These are phyloP conservation scores for Rhodotorula babjevae DNA, from an alignment of 768 basidiomycete species.

Conservation along the genomic window DNA sequence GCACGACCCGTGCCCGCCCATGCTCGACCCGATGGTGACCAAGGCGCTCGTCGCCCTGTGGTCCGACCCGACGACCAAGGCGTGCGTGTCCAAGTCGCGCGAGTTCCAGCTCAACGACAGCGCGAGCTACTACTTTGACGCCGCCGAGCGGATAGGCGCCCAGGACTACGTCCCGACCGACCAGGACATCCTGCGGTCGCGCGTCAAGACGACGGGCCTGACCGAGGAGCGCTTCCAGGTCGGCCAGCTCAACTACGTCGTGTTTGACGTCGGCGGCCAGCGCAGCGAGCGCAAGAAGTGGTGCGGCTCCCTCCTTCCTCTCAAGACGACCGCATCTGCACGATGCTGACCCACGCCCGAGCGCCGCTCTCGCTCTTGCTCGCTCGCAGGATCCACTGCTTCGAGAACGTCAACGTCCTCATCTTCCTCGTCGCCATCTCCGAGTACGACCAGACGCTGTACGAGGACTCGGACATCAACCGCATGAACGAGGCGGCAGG, in stretches of 20 bases:
- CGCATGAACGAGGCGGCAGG: slow-evolving; percentile 97
- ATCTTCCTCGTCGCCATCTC: slow-evolving; percentile 89
- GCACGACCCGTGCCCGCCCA: slow-evolving; percentile 40
- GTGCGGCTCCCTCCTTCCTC: slow-evolving; percentile 43
- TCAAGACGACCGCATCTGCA: too few relatives aligned
- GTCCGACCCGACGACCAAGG: slow-evolving; percentile 66
- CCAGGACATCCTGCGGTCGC: slow-evolving; percentile 86
- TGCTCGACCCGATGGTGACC: slow-evolving; percentile 65
- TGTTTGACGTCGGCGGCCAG: slow-evolving; percentile 86
- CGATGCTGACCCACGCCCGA: too few relatives aligned
- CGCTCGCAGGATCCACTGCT: slow-evolving; percentile 67
- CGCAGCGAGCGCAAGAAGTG: slow-evolving; percentile 87
- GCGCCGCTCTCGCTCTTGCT: background rate
- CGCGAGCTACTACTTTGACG: slow-evolving; percentile 91
- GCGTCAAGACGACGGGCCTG: slow-evolving; percentile 97
- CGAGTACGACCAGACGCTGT: slow-evolving; percentile 95
- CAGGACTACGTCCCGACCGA: slow-evolving; percentile 78
- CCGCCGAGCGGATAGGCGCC: slow-evolving; percentile 76
- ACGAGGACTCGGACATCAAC: slow-evolving; percentile 53
- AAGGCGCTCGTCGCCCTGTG: slow-evolving; percentile 78
- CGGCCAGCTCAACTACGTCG: slow-evolving; percentile 57
- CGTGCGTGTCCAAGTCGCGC: slow-evolving; percentile 75
- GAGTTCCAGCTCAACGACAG: slow-evolving; percentile 98
- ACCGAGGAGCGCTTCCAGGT: slow-evolving; percentile 96
- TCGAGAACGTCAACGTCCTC: slow-evolving; percentile 88